Conservation (phyloP, 208 protist species). For the Leishmania turanica region DNA sequence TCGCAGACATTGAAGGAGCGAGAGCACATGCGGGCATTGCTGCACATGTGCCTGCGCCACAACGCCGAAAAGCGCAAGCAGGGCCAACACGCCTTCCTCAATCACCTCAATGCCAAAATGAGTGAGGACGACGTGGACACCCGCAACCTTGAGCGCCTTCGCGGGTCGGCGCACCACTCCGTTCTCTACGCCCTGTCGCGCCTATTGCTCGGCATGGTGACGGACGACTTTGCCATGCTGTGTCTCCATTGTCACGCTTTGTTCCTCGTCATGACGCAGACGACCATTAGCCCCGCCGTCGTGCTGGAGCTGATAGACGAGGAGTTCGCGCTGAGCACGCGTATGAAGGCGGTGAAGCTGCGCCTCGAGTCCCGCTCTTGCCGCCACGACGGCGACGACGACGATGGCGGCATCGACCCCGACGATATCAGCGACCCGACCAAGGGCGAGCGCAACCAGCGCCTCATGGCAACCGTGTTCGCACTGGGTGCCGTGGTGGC, state of each 20-base stretch:
- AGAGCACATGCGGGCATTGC: slow-evolving; percentile 75
- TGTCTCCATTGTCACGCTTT: slow-evolving; percentile 77
- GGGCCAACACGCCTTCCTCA: slow-evolving; percentile 84
- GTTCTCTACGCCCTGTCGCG: slow-evolving; percentile 81
- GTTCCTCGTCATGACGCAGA: slow-evolving; percentile 65
- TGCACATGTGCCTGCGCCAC: slow-evolving; percentile 88
- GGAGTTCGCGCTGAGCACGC: slow-evolving; percentile 65
- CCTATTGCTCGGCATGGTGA: slow-evolving; percentile 86
- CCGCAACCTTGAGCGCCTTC: slow-evolving; percentile 64
- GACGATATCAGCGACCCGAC: slow-evolving; percentile 90
- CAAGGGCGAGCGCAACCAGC: slow-evolving; percentile 88
- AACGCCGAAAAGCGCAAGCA: slow-evolving; percentile 73
- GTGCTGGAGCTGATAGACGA: slow-evolving; percentile 77
- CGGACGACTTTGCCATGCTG: slow-evolving; percentile 80
- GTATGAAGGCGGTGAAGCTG: slow-evolving; percentile 67
- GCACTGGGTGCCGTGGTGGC: slow-evolving; percentile 62
- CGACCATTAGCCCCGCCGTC: slow-evolving; percentile 49
- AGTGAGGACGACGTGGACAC: slow-evolving; percentile 67
- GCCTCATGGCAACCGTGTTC: slow-evolving; percentile 78
- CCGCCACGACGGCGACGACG: slow-evolving; percentile 20
- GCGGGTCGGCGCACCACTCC: slow-evolving; percentile 76
- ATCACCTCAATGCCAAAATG: slow-evolving; percentile 75
- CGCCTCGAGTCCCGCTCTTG: slow-evolving; percentile 40
- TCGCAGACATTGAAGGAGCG: slow-evolving; percentile 77
- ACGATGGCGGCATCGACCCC: slow-evolving; percentile 73